Percentiles rank a stretch among this genome's conserved stretches.
Evolutionary conservation across 768 basidiomycete species (phyloP).

Genomic region (Fomitopsis pulvina): DNA sequence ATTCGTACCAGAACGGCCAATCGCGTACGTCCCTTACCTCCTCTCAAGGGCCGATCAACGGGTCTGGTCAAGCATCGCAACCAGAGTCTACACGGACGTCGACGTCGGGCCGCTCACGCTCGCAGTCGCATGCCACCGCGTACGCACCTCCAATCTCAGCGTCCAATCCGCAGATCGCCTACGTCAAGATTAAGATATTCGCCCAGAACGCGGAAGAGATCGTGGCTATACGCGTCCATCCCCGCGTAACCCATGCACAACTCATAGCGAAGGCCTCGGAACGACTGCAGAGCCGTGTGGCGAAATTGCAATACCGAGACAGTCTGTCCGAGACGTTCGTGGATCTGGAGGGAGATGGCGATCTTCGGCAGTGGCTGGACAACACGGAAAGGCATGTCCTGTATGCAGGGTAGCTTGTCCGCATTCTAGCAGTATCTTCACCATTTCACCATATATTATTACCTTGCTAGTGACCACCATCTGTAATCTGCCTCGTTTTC

Average conservation of each 20-base stretch:
- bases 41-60: conserved; percentile 17
- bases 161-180: conserved; percentile 75
- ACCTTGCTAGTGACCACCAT: conserved; percentile 11
- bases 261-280: conserved; percentile 90
- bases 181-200: conserved; percentile 98
- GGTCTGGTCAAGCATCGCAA: conserved; percentile 31
- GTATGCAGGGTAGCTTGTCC: conserved; percentile 56
- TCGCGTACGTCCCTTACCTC: conserved; percentile 23
- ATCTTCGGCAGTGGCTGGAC: conserved; percentile 69
- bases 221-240: conserved; percentile 95
- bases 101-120: conserved; percentile 39
- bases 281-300: conserved; percentile 72
- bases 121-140: conserved; percentile 44
- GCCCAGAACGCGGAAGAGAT: conserved; percentile 90
- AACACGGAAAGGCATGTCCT: conserved; percentile 77
- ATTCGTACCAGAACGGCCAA: conserved; percentile 17
- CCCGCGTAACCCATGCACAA: conserved; percentile 77
- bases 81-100: conserved; percentile 39
- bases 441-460: conserved; percentile 17
- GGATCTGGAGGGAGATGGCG: conserved; percentile 54
- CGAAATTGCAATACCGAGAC: conserved; percentile 67
- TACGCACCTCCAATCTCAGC: conserved; percentile 73
- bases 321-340: conserved; percentile 63
- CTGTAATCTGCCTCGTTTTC: conserved; percentile 3
- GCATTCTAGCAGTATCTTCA: conserved; percentile 5